A percentile compares a stretch with the other conserved stretches of the same genome.
Conservation (phyloP, 345 rosid species). For the Eucalyptus globulus region DNA sequence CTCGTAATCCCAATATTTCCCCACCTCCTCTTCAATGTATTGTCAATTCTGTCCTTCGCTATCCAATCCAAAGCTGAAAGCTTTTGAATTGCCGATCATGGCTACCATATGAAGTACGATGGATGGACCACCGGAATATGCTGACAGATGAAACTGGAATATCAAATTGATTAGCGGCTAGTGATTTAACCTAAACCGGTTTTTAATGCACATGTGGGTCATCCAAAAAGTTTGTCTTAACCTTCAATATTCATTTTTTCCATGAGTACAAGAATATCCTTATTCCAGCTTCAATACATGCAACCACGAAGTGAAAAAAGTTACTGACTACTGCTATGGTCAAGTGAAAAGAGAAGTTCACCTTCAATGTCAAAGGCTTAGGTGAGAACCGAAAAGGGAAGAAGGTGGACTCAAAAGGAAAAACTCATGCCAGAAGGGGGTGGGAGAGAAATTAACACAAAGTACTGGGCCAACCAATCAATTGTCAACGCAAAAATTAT, state of each 20-base stretch:
- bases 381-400: not conserved
- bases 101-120: not conserved
- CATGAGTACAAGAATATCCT: not conserved
- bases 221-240: not conserved
- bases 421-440: not conserved
- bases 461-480: not conserved
- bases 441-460: not conserved
- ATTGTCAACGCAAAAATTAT: not conserved
- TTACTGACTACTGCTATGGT: not conserved
- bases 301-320: not conserved
- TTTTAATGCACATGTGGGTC: not conserved
- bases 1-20: not conserved
- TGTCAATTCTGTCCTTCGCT: not conserved
- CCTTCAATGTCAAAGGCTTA: not conserved
- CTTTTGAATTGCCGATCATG: not conserved
- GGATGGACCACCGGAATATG: not conserved
- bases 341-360: not conserved
- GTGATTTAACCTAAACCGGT: not conserved
- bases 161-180: not conserved
- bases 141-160: not conserved
- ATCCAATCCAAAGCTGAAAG: not conserved
- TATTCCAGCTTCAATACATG: not conserved
- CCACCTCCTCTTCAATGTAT: not conserved
- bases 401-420: not conserved
- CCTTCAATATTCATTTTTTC: not conserved